Percentiles rank a stretch among this genome's conserved stretches.
Evolutionary conservation across 75 land plant species (phyloP).

Genomic region (Sequoiadendron giganteum): DNA sequence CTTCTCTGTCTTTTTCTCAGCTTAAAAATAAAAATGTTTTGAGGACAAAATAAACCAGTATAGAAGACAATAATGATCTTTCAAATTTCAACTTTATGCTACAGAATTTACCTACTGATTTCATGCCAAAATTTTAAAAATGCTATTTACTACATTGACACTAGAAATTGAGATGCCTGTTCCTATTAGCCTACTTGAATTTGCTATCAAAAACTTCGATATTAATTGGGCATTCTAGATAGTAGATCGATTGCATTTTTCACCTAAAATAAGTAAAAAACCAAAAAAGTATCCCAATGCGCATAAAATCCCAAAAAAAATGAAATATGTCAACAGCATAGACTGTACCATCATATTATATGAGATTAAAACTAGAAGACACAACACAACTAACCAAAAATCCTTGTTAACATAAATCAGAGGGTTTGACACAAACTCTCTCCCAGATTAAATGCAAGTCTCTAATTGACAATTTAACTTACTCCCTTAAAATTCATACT

Average conservation of each 20-base stretch:
- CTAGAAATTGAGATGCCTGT: not conserved
- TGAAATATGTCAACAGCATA: not conserved
- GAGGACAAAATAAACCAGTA: not conserved
- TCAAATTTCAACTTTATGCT: not conserved
- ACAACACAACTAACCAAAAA: not conserved
- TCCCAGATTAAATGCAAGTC: not conserved
- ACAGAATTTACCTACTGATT: not conserved
- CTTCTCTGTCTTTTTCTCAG: not conserved
- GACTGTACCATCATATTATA: not conserved
- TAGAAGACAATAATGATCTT: not conserved
- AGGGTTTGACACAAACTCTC: not conserved
- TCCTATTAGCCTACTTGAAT: not conserved
- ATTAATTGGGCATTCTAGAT: not conserved
- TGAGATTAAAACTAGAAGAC: not conserved
- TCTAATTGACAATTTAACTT: not conserved
- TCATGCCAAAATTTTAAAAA: not conserved
- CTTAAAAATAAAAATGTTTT: not conserved
- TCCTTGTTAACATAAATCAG: not conserved
- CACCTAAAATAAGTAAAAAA: not conserved
- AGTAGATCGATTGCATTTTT: not conserved
- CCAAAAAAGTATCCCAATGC: not conserved
- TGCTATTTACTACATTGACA: not conserved
- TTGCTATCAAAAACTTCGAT: not conserved
- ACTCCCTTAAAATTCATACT: not conserved
- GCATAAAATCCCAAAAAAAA: not conserved